Conservation (phyloP, 2,329 filamentous ascomycete genomes). For the Orbilia quercus region DNA sequence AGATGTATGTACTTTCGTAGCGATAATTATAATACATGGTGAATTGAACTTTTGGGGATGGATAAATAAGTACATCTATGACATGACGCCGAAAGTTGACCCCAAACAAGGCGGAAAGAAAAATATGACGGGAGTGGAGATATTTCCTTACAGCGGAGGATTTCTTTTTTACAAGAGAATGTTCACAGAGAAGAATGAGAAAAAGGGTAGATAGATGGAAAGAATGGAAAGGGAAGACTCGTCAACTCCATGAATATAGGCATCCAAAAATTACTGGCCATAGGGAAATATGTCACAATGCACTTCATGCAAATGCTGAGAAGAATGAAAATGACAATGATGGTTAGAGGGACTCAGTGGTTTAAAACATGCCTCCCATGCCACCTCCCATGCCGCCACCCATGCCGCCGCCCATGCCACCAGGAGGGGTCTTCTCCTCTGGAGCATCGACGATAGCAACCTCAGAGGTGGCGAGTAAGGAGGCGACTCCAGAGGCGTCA, state of each 20-base stretch:
- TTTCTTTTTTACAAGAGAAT: conserved; percentile 38
- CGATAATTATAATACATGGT: conserved; percentile 54
- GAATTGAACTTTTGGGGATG: conserved; percentile 48
- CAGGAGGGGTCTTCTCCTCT: conserved; percentile 83
- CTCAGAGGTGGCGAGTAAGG: conserved; percentile 95
- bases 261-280: conserved; percentile 47
- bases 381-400: conserved; percentile 63
- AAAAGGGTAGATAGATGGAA: background rate
- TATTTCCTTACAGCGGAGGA: conserved; percentile 53
- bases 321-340: background rate
- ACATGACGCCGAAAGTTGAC: conserved; percentile 50
- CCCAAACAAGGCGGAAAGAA: conserved; percentile 20
- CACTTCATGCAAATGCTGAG: conserved; percentile 45
- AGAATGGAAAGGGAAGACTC: conserved; percentile 6
- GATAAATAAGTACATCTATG: conserved; percentile 52
- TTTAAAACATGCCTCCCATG: conserved; percentile 72
- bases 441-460: conserved; percentile 96
- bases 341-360: conserved; percentile 35
- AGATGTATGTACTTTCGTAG: conserved; percentile 41
- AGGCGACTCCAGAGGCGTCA: conserved; percentile 95
- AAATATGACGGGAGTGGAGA: conserved; percentile 50
- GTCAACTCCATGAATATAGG: conserved; percentile 55
- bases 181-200: conserved; percentile 47
- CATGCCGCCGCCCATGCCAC: conserved; percentile 61
- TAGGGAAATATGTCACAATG: conserved; percentile 49